Conservation (phyloP, 768 basidiomycete species). For the Lentinula detonsa region DNA sequence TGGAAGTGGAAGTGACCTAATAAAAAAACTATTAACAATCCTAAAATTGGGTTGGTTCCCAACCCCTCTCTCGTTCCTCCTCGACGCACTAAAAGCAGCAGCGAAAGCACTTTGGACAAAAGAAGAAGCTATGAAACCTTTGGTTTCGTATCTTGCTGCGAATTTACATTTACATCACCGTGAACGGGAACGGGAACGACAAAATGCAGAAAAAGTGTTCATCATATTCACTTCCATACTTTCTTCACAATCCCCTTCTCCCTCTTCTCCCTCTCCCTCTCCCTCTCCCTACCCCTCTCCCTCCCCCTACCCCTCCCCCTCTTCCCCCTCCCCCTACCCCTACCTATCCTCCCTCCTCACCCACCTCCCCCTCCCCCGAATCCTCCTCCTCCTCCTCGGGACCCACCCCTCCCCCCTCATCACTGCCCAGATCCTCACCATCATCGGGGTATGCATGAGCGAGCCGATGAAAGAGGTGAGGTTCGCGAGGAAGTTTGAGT, state of each 20-base stretch:
- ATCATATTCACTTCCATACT: slow-evolving; percentile 59
- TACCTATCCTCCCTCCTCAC: slow-evolving; percentile 49
- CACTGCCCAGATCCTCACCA: slow-evolving; percentile 49
- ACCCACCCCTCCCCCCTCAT: slow-evolving; percentile 60
- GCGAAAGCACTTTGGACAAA: slow-evolving; percentile 63
- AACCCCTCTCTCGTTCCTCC: slow-evolving; percentile 34
- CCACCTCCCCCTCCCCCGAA: slow-evolving; percentile 66
- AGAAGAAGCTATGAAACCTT: slow-evolving; percentile 76
- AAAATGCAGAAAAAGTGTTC: slow-evolving; percentile 67
- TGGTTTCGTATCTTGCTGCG: slow-evolving; percentile 81
- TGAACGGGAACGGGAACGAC: slow-evolving; percentile 20
- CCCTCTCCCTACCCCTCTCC: slow-evolving; percentile 61
- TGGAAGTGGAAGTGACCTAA: slow-evolving; percentile 68
- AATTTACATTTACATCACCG: slow-evolving; percentile 41
- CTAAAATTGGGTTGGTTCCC: slow-evolving; percentile 69
- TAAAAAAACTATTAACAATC: slow-evolving; percentile 74
- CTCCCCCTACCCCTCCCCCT: slow-evolving; percentile 61
- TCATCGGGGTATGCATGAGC: slow-evolving; percentile 52
- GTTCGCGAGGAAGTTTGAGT: slow-evolving; percentile 68
- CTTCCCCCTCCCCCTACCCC: slow-evolving; percentile 57
- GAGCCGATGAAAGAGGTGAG: neutral
- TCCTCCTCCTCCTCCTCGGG: slow-evolving; percentile 75
- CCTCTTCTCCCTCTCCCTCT: slow-evolving; percentile 70
- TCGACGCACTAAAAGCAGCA: slow-evolving; percentile 56
- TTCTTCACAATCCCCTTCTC: slow-evolving; percentile 54